Evolutionary conservation across 2,329 filamentous ascomycete genomes (phyloP).

Genomic region (Phialocephala sp.): DNA sequence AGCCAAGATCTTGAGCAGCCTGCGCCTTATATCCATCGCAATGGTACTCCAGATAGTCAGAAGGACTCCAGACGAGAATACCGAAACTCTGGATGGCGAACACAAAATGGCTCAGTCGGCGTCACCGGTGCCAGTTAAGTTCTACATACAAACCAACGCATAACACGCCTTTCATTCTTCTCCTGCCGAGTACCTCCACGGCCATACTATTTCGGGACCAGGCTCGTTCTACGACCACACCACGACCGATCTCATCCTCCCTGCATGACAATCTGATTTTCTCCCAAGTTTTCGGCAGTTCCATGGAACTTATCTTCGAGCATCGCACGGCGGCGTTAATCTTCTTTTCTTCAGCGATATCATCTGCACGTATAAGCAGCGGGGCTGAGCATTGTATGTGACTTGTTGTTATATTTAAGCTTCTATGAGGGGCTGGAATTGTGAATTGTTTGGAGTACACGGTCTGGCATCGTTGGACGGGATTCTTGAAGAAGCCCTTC

Average conservation of each 20-base stretch:
- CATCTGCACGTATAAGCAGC: conserved; percentile 32
- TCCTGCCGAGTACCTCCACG: conserved; percentile 28
- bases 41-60: conserved; percentile 43
- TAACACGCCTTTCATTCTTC: conserved; percentile 32
- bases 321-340: conserved; percentile 37
- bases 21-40: conserved; percentile 37
- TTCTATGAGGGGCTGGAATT: conserved; percentile 27
- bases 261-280: conserved; percentile 24
- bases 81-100: conserved; percentile 43
- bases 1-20: conserved; percentile 38
- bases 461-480: conserved; percentile 34
- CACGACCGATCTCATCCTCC: conserved; percentile 30
- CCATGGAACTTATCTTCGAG: conserved; percentile 28
- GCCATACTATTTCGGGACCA: conserved; percentile 21
- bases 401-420: conserved; percentile 34
- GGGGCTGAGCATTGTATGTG: conserved; percentile 35
- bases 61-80: conserved; percentile 39
- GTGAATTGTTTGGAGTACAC: conserved; percentile 39
- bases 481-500: conserved; percentile 16
- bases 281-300: conserved; percentile 27
- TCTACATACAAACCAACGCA: conserved; percentile 27
- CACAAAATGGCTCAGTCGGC: conserved; percentile 43
- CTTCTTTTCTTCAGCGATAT: conserved; percentile 23
- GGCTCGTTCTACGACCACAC: conserved; percentile 29
- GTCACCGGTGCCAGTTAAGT: conserved; percentile 41